Percentiles rank a stretch among this genome's conserved stretches.
Evolutionary conservation across 352 stramenopile species (phyloP).

Genomic region (Globisporangium spinosum): DNA sequence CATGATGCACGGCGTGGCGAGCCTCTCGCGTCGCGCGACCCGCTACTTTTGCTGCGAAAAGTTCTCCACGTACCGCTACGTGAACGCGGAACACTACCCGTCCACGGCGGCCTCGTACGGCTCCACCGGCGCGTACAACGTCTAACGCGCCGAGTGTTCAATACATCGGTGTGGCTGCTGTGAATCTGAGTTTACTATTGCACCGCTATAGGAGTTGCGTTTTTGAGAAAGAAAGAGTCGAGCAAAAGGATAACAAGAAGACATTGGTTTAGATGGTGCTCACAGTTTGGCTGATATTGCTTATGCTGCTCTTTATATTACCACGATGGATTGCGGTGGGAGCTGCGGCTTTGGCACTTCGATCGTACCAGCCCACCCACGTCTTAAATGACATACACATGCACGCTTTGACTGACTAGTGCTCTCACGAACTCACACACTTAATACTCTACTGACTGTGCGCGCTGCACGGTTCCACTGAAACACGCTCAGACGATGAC

Average conservation of each 20-base stretch:
- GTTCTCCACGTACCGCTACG: slow-evolving; percentile 45
- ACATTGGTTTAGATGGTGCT: background rate
- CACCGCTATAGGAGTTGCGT: background rate
- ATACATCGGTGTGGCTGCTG: background rate
- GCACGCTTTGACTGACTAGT: background rate
- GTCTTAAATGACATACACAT: slow-evolving; percentile 4
- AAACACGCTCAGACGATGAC: slow-evolving; percentile 2
- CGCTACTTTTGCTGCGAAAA: slow-evolving; percentile 71
- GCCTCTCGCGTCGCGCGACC: slow-evolving; percentile 40
- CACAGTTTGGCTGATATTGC: slow-evolving; percentile 4
- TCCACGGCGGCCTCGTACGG: slow-evolving; percentile 31
- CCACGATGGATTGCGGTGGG: background rate
- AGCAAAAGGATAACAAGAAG: background rate
- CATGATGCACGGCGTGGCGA: slow-evolving; percentile 51
- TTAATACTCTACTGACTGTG: slow-evolving; percentile 7
- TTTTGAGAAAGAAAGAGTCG: background rate
- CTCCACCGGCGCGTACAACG: slow-evolving; percentile 21
- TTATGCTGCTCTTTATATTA: slow-evolving; percentile 12
- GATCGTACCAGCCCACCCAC: slow-evolving; percentile 12
- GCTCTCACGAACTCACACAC: background rate
- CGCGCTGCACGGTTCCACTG: background rate
- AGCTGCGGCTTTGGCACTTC: slow-evolving; percentile 9
- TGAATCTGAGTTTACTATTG: slow-evolving; percentile 1
- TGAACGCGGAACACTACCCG: slow-evolving; percentile 24
- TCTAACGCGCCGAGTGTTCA: background rate